Evolutionary conservation across 495 filamentous ascomycete species (phyloP).

Genomic region (Aspergillus mulundensis): DNA sequence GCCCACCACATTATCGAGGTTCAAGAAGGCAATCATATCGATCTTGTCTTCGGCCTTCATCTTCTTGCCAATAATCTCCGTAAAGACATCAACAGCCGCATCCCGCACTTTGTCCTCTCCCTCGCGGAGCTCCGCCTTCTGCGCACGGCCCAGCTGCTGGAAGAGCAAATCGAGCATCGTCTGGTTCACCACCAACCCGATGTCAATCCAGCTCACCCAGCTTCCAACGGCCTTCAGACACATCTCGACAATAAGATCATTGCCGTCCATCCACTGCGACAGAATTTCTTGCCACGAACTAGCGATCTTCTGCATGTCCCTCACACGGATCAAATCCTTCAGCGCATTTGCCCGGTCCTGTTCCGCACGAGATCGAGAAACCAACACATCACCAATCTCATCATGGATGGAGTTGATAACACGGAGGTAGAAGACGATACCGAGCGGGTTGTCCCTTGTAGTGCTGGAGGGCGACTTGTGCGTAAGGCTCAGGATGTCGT

Average conservation of each 20-base stretch:
- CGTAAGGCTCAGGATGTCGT: conserved; percentile 75
- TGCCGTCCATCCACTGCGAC: conserved; percentile 67
- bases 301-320: conserved; percentile 83
- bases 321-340: conserved; percentile 80
- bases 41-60: conserved; percentile 93
- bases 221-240: conserved; percentile 82
- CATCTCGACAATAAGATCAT: conserved; percentile 75
- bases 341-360: conserved; percentile 74
- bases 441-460: conserved; percentile 61
- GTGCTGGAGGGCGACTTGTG: conserved; percentile 44
- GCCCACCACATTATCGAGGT: conserved; percentile 73
- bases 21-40: conserved; percentile 86
- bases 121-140: conserved; percentile 42
- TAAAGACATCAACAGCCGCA: conserved; percentile 87
- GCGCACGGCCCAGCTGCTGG: conserved; percentile 64
- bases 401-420: conserved; percentile 87
- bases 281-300: conserved; percentile 89
- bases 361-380: conserved; percentile 70
- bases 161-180: conserved; percentile 78
- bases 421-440: conserved; percentile 83
- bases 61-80: conserved; percentile 94
- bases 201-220: conserved; percentile 99
- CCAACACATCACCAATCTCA: conserved; percentile 88
- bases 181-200: conserved; percentile 85
- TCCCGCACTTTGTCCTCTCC: conserved; percentile 73